phyloP scores from a whole-genome alignment of 495 filamentous ascomycete species.

The Aspergillus homomorphus region DNA sequence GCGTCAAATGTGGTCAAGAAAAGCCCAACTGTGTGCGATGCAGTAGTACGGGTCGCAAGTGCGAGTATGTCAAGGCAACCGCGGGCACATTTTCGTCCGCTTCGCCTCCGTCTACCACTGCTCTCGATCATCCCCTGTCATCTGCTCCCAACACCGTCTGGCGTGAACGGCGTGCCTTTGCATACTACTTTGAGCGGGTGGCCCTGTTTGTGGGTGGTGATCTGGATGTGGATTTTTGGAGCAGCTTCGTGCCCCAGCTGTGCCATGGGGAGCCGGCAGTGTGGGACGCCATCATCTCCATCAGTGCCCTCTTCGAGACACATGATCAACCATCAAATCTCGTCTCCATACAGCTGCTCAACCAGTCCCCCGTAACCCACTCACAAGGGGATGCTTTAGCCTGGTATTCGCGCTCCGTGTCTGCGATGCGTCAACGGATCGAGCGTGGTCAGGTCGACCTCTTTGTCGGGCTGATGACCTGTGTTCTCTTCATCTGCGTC shows the following conservation, averaged over 20 bases:
- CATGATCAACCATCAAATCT: slow-evolving; percentile 21
- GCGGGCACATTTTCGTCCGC: slow-evolving; percentile 13
- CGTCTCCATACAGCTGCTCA: slow-evolving; percentile 9
- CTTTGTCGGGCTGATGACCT: slow-evolving; percentile 48
- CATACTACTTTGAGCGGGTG: slow-evolving; percentile 37
- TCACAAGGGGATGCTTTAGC: slow-evolving; percentile 41
- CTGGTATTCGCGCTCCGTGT: slow-evolving; percentile 47
- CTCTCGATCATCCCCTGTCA: slow-evolving; percentile 20
- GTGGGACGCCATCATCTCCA: slow-evolving; percentile 54
- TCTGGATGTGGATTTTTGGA: slow-evolving; percentile 55
- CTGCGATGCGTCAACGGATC: slow-evolving; percentile 47
- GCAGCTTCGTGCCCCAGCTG: slow-evolving; percentile 52
- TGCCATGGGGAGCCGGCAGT: slow-evolving; percentile 56
- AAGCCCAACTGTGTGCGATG: slow-evolving; percentile 48
- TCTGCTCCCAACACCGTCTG: slow-evolving; percentile 26
- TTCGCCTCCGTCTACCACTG: slow-evolving; percentile 6
- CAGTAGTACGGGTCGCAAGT: slow-evolving; percentile 49
- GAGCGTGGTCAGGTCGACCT: slow-evolving; percentile 28
- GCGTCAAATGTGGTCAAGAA: slow-evolving; percentile 57
- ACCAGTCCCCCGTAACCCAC: slow-evolving; percentile 29
- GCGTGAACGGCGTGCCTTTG: slow-evolving; percentile 41
- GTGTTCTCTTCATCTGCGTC: slow-evolving; percentile 57
- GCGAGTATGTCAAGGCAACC: slow-evolving; percentile 31
- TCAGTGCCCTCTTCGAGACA: slow-evolving; percentile 53
- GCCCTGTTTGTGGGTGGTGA: slow-evolving; percentile 37